Evolutionary conservation across 805 yeast species (phyloP), one percentile per base, ranked within the genome.

Genomic region (Hanseniaspora jakobsenii): DNA sequence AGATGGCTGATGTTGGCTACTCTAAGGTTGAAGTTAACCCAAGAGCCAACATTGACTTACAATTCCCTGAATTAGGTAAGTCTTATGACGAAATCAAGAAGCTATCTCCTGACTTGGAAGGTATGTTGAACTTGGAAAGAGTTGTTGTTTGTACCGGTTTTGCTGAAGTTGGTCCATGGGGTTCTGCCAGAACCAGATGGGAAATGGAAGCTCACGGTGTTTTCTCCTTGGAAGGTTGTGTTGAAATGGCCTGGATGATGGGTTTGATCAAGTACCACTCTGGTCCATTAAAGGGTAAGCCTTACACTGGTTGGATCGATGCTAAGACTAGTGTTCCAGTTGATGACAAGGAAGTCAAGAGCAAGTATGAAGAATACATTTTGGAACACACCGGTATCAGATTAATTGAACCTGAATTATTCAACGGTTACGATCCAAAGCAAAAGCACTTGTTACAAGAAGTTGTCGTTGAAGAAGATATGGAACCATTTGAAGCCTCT

Each of bases 201-300:
- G 97, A 91, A 67, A 91, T 91, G 94, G 98, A 91, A 69, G 84
- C 96, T 36, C 54, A 64, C 49, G 98, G 98, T 58, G 85, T 82
- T 60, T 91, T 91, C 67, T 87, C 96, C 8, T 70, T 91, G 55
- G 98, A 91, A 67, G 98, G 98, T 59, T 81, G 95, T 60, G 81
- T 91, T 60, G 98, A 91, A 70, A 87, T 91, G 94, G 97, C 99
- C 39, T 91, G 97, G 96, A 87, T 91, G 56, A 91, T 91, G 97
- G 96, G 96, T 54, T 74, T 82, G 61, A 87, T 91, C 69, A 85
- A 84, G 67, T 91, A 91, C 69, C 91, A 83, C 69, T 83, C 84
- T 54, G 97, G 95, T 68, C 60, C 60, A 50, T 51, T 61, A 50
- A 61, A 61, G 52, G 65, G 65, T 36, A 78, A 78, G 63, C 89